Conservation (phyloP, 176 grass and related monocot genomes). For the Ensete ventricosum region DNA sequence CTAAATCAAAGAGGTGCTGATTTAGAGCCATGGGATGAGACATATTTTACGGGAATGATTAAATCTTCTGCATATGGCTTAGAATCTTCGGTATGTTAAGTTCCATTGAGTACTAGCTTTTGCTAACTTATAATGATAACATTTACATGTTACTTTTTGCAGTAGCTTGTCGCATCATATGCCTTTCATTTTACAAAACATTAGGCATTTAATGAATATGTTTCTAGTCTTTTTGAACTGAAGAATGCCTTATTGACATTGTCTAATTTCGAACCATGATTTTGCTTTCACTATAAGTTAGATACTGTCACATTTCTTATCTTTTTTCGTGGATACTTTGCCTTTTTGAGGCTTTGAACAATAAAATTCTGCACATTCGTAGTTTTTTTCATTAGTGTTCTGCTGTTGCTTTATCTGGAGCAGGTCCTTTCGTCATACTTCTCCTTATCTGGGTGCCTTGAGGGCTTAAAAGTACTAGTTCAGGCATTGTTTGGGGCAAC, state of each 20-base stretch:
- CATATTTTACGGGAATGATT: conserved; percentile 78
- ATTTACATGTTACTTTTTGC: neutral
- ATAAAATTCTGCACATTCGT: too few relatives aligned
- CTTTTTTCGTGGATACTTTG: neutral
- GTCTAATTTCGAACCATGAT: too few relatives aligned
- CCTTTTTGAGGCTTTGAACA: conserved; percentile 3
- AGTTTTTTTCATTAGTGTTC: conserved; percentile 11
- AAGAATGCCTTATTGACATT: neutral
- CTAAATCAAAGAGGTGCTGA: conserved; percentile 44
- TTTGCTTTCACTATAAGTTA: neutral
- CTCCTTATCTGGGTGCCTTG: conserved; percentile 56
- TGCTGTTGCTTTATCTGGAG: conserved; percentile 2
- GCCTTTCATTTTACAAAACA: neutral
- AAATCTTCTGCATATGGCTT: conserved; percentile 59
- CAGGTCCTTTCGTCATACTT: conserved; percentile 79
- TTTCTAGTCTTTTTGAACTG: neutral
- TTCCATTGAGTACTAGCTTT: neutral
- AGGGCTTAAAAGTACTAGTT: conserved; percentile 79
- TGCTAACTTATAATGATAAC: neutral
- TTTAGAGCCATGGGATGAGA: conserved; percentile 88
- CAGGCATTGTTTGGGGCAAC: conserved; percentile 91
- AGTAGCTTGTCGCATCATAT: neutral
- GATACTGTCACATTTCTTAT: conserved; percentile 3
- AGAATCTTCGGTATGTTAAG: conserved; percentile 46
- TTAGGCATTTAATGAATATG: neutral